Evolutionary conservation across 352 stramenopile species (phyloP).

Genomic region (Globisporangium cederbergense): DNA sequence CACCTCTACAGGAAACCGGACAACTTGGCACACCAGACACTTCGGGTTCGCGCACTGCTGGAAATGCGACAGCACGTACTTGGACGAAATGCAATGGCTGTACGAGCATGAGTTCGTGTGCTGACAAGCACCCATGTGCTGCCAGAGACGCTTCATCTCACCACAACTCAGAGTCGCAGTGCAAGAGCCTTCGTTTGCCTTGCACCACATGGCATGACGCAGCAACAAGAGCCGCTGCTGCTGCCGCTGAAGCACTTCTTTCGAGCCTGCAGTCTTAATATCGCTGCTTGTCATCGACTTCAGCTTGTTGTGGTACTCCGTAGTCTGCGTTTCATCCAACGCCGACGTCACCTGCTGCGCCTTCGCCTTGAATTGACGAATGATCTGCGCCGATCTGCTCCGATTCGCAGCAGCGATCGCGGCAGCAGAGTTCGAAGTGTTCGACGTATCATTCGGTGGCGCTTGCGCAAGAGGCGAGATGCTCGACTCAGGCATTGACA

Average conservation of each 20-base stretch:
- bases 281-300: conserved; percentile 78
- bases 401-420: conserved; percentile 35
- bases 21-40: conserved; percentile 96
- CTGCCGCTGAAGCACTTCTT: conserved; percentile 97
- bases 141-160: conserved; percentile 98
- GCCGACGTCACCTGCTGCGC: conserved; percentile 79
- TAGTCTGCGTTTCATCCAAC: conserved; percentile 75
- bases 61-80: conserved; percentile 99
- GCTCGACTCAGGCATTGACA: conserved; percentile 31
- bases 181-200: conserved; percentile 91
- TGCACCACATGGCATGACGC: conserved; percentile 98
- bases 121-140: conserved; percentile 97
- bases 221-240: conserved; percentile 97
- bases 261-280: conserved; percentile 66
- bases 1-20: conserved; percentile 96
- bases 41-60: conserved; percentile 97
- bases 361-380: conserved; percentile 75
- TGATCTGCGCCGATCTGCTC: conserved; percentile 76
- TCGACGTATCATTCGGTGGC: conserved; percentile 11
- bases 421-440: conserved; percentile 19
- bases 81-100: conserved; percentile 98
- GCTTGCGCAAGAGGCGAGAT: conserved; percentile 26
- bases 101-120: conserved; percentile 96
- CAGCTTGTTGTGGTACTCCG: conserved; percentile 83
- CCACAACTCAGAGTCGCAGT: conserved; percentile 94